Conservation (phyloP, 2,329 filamentous ascomycete species). For the Stenocarpella maydis region DNA sequence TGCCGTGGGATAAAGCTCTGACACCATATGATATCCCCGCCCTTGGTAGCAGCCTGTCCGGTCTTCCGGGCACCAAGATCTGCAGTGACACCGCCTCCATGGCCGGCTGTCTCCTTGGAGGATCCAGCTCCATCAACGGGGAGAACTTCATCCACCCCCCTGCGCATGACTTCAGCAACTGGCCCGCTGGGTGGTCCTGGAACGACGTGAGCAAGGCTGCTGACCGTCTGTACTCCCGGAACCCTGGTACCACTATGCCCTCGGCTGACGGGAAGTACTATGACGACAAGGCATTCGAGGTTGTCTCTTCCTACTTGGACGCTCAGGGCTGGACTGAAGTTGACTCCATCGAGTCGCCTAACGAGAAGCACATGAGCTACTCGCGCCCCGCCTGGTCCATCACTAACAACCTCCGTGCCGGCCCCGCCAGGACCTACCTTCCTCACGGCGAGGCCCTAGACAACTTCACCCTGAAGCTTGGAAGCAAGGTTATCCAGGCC, state of each 20-base stretch:
- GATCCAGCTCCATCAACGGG: slow-evolving; percentile 46
- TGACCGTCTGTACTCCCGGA: slow-evolving; percentile 41
- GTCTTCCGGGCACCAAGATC: slow-evolving; percentile 38
- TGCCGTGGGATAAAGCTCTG: slow-evolving; percentile 46
- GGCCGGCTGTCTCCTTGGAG: slow-evolving; percentile 49
- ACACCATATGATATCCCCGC: slow-evolving; percentile 45
- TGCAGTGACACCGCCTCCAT: slow-evolving; percentile 47
- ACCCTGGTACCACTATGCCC: slow-evolving; percentile 41
- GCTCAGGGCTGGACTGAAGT: slow-evolving; percentile 36
- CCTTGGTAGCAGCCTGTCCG: slow-evolving; percentile 39
- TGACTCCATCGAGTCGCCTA: slow-evolving; percentile 35
- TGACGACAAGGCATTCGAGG: slow-evolving; percentile 32
- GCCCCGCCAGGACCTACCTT: slow-evolving; percentile 39
- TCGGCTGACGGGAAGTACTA: slow-evolving; percentile 40
- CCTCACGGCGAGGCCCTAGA: slow-evolving; percentile 37
- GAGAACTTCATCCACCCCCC: slow-evolving; percentile 45
- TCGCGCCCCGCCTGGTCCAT: slow-evolving; percentile 36
- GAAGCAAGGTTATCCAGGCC: slow-evolving; percentile 39
- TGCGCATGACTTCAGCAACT: slow-evolving; percentile 44
- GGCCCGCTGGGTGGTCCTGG: slow-evolving; percentile 44
- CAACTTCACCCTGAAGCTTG: slow-evolving; percentile 40
- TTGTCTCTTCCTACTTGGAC: slow-evolving; percentile 34
- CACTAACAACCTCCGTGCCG: slow-evolving; percentile 35
- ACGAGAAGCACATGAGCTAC: slow-evolving; percentile 36
- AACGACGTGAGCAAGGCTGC: slow-evolving; percentile 41